A percentile compares a stretch with the other conserved stretches of the same genome.
These are phyloP conservation scores for Thelephora aurantiotincta DNA, from an alignment of 768 basidiomycete genomes.

Conservation along the genomic window DNA sequence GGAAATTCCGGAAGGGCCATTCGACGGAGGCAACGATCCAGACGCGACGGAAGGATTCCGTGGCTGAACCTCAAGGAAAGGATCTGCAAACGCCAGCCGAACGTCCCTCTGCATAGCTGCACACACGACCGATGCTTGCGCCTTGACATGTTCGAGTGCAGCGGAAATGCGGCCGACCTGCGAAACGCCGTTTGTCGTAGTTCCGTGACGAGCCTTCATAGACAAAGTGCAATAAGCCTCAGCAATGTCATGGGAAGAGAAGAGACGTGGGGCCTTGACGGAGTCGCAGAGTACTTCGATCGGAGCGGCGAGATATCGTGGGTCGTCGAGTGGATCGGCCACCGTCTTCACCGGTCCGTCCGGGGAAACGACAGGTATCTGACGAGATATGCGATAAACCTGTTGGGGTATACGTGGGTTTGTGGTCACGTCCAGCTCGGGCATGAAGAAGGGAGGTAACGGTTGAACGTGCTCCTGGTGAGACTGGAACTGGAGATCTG, in stretches of 20 bases:
- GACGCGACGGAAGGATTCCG: conserved; percentile 7
- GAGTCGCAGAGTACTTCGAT: not conserved
- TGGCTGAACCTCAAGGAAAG: conserved; percentile 13
- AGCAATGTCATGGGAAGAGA: not conserved
- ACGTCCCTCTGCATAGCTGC: conserved; percentile 39
- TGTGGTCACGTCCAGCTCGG: no score
- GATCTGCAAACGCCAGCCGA: conserved; percentile 16
- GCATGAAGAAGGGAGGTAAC: no score
- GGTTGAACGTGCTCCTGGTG: no score
- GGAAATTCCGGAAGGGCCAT: not conserved
- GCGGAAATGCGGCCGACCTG: not conserved
- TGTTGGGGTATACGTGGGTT: not conserved
- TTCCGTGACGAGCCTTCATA: not conserved
- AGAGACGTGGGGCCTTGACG: not conserved
- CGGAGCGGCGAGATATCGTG: no score
- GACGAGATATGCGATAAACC: not conserved
- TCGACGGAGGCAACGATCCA: conserved; percentile 5
- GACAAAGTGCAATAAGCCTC: not conserved
- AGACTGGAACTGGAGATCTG: no score
- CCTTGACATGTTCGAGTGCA: conserved; percentile 17
- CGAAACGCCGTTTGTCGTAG: not conserved
- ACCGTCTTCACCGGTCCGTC: no score
- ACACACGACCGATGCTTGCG: conserved; percentile 20
- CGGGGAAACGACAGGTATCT: not conserved
- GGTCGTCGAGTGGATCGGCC: no score